Base-by-base conservation (phyloP, 257 asterid genomes). In the Cynanchum wilfordii region DNA sequence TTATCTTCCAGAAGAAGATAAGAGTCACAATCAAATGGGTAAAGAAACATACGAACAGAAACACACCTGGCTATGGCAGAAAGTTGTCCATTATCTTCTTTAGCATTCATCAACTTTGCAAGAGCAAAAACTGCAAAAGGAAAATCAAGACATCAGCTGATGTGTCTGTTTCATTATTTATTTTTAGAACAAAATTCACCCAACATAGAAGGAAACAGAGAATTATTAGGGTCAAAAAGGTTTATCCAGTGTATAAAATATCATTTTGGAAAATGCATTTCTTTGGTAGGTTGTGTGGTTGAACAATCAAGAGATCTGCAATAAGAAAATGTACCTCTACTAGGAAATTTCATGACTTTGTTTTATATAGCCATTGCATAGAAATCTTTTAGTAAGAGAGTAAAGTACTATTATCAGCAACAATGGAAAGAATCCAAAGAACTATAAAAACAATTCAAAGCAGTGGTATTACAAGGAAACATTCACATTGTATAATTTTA, bases 51-150 rank as follows among this genome's bases (percentile, higher is more conserved):
- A 27, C 74, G 76, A 66, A 29, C 63, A 44, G 63, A 22, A 51
- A 54, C 66, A 59, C 81, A 95, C 99, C 99, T 90, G 60, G 99
- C 98, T 74, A 95, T 95, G 68, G 99, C 94, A 57, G 99, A 95
- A 72, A 95, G 86, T 76, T 78, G 86, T 70, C 96, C 83, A 72
- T 89, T 83, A 79, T 95, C 98, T 75, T 92, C 99, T 87, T 87
- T 88, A 86, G 92, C 95, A 76, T 95, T 95, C 98, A 95, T 95
- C 66, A 95, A 84, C 85, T 95, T 95, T 63, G 96, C 98, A 77
- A 95, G 91, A 56, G 97, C 81, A 82, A 90, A 95, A 77, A 95
- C 98, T 95, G 96, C 79, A 83, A 55, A 63, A 2, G 60, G 22
- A 76, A 58, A 57, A 64, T 51, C 19, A 13, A 68, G 24, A 65